phyloP scores from a whole-genome alignment of 805 yeast genomes.

The Starmerella sirachaensis region DNA sequence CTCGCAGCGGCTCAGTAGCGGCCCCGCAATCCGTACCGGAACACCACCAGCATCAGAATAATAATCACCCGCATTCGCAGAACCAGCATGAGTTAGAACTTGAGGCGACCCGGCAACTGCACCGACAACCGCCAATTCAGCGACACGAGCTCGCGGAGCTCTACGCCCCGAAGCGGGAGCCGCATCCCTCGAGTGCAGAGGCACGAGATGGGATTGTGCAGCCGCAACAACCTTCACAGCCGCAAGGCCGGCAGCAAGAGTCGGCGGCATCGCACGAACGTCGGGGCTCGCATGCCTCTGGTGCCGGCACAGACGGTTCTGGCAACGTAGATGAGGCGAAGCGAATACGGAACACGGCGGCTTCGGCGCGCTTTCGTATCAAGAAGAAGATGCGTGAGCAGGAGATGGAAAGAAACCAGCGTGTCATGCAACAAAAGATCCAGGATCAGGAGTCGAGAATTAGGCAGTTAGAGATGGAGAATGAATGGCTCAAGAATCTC shows the following conservation, averaged over 20 bases:
- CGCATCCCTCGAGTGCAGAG: background rate
- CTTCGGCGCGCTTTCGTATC: slow-evolving; percentile 84
- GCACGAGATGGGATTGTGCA: background rate
- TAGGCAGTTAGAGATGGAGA: slow-evolving; percentile 85
- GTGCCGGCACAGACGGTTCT: background rate
- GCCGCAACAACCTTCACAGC: background rate
- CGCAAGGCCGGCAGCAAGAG: background rate
- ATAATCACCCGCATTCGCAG: background rate
- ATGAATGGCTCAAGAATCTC: slow-evolving; percentile 66
- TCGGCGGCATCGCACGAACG: background rate
- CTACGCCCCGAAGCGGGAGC: slow-evolving; percentile 7
- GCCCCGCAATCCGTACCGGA: too few relatives aligned
- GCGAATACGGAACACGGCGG: slow-evolving; percentile 81
- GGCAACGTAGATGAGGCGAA: slow-evolving; percentile 39
- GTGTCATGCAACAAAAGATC: slow-evolving; percentile 60
- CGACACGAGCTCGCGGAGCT: slow-evolving; percentile 18
- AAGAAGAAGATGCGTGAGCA: slow-evolving; percentile 87
- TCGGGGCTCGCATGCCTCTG: slow-evolving; percentile 1
- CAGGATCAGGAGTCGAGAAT: slow-evolving; percentile 57
- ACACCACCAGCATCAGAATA: background rate
- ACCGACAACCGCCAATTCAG: slow-evolving; percentile 12
- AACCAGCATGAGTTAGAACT: too few relatives aligned
- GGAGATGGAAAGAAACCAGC: slow-evolving; percentile 69
- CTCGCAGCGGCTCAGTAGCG: too few relatives aligned
- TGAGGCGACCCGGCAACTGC: slow-evolving; percentile 3